These are phyloP conservation scores for Thozetella sp. DNA, from an alignment of 495 filamentous ascomycete genomes.

Conservation along the genomic window DNA sequence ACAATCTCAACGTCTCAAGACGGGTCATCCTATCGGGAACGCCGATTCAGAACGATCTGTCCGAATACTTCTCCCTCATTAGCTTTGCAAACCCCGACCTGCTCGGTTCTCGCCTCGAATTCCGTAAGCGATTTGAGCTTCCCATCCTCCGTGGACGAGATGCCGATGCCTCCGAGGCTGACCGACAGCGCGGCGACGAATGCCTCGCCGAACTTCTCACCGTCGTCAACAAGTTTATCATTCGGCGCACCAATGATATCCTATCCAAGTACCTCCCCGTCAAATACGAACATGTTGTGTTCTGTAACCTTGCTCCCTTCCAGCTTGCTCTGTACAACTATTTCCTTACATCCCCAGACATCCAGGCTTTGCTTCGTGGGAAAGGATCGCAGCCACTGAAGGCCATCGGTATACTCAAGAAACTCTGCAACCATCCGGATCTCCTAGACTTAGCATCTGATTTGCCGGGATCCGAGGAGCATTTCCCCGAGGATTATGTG, in stretches of 20 bases:
- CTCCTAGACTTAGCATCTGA: conserved; percentile 83
- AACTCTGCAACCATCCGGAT: conserved; percentile 98
- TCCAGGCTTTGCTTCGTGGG: conserved; percentile 86
- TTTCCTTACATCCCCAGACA: conserved; percentile 94
- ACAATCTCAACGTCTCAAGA: conserved; percentile 84
- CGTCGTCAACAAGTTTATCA: conserved; percentile 98
- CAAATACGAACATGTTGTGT: conserved; percentile 99
- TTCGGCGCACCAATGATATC: conserved; percentile 96
- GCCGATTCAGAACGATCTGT: conserved; percentile 96
- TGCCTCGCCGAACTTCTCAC: conserved; percentile 77
- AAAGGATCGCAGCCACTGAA: conserved; percentile 97
- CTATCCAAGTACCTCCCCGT: conserved; percentile 96
- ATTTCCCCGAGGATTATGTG: conserved; percentile 86
- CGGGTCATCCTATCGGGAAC: conserved; percentile 96
- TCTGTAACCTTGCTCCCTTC: conserved; percentile 93
- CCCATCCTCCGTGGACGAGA: conserved; percentile 93
- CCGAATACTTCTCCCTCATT: conserved; percentile 94
- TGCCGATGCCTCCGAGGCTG: conserved; percentile 82
- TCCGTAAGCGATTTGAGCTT: conserved; percentile 91
- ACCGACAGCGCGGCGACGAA: conserved; percentile 83
- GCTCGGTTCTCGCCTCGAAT: conserved; percentile 86
- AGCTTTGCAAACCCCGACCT: conserved; percentile 96
- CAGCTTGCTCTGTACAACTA: conserved; percentile 93
- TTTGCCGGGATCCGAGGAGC: conserved; percentile 81
- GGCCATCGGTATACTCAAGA: conserved; percentile 95